Conservation (phyloP, 2,329 filamentous ascomycete genomes). For the Paradendryphiella salina region DNA sequence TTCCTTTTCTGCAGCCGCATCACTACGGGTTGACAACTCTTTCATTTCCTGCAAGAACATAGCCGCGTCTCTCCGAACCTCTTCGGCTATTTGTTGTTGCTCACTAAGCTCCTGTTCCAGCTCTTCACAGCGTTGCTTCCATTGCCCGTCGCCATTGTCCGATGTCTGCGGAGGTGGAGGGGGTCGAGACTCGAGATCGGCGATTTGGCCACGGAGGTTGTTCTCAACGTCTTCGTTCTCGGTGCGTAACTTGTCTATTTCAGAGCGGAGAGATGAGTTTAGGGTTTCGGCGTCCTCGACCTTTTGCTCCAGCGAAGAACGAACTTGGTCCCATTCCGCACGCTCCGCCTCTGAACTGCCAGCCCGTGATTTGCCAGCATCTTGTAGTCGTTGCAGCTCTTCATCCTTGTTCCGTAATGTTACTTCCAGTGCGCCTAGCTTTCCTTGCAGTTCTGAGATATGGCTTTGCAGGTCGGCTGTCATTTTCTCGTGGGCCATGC, state of each 20-base stretch:
- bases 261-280: conserved; percentile 77
- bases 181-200: conserved; percentile 49
- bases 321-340: conserved; percentile 70
- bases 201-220: conserved; percentile 66
- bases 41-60: conserved; percentile 89
- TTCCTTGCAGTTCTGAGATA: conserved; percentile 73
- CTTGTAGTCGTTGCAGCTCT: conserved; percentile 64
- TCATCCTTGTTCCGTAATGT: conserved; percentile 71
- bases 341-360: conserved; percentile 63
- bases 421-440: conserved; percentile 71
- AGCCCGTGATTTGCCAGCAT: conserved; percentile 60
- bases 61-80: conserved; percentile 82
- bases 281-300: conserved; percentile 73
- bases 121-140: conserved; percentile 47
- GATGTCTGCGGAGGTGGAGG: conserved; percentile 28
- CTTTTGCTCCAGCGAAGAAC: conserved; percentile 70
- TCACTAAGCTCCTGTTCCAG: conserved; percentile 67
- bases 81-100: conserved; percentile 81
- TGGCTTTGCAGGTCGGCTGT: conserved; percentile 81
- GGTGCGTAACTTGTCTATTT: conserved; percentile 72
- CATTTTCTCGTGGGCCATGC: conserved; percentile 42
- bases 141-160: conserved; percentile 33
- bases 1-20: conserved; percentile 78
- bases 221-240: conserved; percentile 68
- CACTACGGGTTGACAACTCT: conserved; percentile 76